phyloP scores from a whole-genome alignment of 176 grass and related monocot genomes.

The Lolium multiflorum region DNA sequence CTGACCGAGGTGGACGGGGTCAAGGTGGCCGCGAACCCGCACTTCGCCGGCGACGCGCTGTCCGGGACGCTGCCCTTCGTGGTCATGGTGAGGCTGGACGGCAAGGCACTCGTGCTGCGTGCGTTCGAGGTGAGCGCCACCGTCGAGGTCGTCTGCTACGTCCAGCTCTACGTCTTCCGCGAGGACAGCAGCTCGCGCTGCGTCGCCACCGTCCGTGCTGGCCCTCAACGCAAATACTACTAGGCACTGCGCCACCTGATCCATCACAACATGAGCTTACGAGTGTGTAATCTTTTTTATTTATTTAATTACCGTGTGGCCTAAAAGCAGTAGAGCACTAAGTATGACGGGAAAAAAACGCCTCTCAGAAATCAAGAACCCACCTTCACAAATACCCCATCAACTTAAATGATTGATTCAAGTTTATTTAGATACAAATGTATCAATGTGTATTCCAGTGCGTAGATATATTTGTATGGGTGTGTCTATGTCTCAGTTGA shows the following conservation, averaged over 20 bases:
- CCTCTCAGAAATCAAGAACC: too few species aligned
- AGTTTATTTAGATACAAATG: too few species aligned
- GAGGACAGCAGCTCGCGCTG: constrained; percentile 51
- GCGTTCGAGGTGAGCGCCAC: constrained; percentile 51
- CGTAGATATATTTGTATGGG: too few species aligned
- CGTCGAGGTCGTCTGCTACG: constrained; percentile 44
- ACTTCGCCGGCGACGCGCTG: constrained; percentile 51
- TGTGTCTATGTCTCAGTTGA: too few species aligned
- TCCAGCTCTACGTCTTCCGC: constrained; percentile 46
- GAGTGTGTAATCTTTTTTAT: not conserved
- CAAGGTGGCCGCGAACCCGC: constrained; percentile 41
- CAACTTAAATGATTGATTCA: too few species aligned
- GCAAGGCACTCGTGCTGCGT: constrained; percentile 54
- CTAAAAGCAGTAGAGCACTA: not conserved
- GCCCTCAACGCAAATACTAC: not conserved
- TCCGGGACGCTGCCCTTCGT: constrained; percentile 55
- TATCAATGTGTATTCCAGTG: too few species aligned
- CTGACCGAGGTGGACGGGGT: constrained; percentile 46
- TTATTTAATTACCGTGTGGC: not conserved
- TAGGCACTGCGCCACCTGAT: not conserved
- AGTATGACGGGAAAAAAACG: too few species aligned
- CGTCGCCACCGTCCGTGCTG: constrained; percentile 21
- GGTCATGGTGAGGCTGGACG: constrained; percentile 26
- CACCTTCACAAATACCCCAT: too few species aligned
- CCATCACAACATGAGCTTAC: not conserved